Evolutionary conservation across 176 grass and related monocot species (phyloP), one percentile per base, ranked within the genome.

Genomic region (Avena atlantica): DNA sequence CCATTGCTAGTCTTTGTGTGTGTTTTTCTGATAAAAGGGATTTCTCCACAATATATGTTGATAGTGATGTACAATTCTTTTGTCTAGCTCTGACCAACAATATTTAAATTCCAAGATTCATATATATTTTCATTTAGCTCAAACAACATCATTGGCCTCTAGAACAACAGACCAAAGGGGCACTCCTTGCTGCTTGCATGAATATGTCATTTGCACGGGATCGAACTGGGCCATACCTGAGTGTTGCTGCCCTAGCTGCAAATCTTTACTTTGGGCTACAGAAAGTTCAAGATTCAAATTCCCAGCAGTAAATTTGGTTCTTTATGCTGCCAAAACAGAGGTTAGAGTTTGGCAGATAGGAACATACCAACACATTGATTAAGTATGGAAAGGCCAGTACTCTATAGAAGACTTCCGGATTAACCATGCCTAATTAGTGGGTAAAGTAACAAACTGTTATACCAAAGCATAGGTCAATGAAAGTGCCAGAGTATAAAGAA

Each of bases 161-260:
- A 7, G 19, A 70, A 58, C 12, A 59, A 47, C 44, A 47, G 51
- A 37, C n/a, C 29, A 70, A 3, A 56, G 64, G 40, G 4, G 23
- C 13, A 5, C 25, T 65, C 8, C 44, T 74, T 56, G 36, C 62
- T 77, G 51, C 9, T 34, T 78, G 31, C 15, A 14, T 70, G 62
- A 27, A 70, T 34, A 40, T 80, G 51, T 56, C 64, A 80, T 79
- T 45, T 86, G 70, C 82, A 81, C 76, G 57, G 86, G 57, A 86
- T 49, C 75, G 23, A 85, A 66, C 87, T 59, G 81, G 76, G 55
- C 49, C 81, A 91, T 57, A 57, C 44, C 40, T 81, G 48, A 58
- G 72, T 63, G 82, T 74, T 51, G 82, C 40, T 37, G 63, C 74
- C 64, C 75, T 73, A 80, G 49, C 10, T 81, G 79, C 59, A 82